Percentiles rank a stretch among this genome's conserved stretches.
phyloP scores from a whole-genome alignment of 2,329 filamentous ascomycete species.

The Hypoxylon sp. region DNA sequence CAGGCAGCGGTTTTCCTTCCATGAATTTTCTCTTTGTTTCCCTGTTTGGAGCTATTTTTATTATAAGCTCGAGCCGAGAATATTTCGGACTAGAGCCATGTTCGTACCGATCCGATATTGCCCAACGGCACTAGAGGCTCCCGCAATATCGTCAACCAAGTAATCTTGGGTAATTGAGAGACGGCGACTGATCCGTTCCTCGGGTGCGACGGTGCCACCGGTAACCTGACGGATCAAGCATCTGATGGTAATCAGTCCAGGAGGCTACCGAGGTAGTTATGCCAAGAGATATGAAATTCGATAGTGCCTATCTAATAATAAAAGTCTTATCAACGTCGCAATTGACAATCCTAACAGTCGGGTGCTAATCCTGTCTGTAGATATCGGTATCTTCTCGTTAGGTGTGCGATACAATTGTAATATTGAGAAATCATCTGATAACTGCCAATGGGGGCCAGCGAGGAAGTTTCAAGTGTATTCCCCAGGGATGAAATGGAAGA shows the following conservation, averaged over 20 bases:
- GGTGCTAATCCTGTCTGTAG: not conserved
- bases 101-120: conserved; percentile 11
- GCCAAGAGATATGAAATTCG: conserved; percentile 35
- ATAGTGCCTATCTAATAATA: conserved; percentile 21
- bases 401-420: not conserved
- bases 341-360: conserved; percentile 8
- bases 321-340: conserved; percentile 19
- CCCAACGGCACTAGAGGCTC: conserved; percentile 1
- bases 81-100: not conserved
- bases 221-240: conserved; percentile 21
- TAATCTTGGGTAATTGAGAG: conserved; percentile 32
- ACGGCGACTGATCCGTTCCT: conserved; percentile 15
- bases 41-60: conserved; percentile 1
- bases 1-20: not conserved
- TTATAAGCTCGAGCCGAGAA: not conserved
- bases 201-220: conserved; percentile 22
- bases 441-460: not conserved
- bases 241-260: conserved; percentile 13
- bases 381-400: conserved; percentile 1
- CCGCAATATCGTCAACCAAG: not conserved
- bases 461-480: conserved; percentile 6
- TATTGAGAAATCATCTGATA: conserved; percentile 17
- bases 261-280: conserved; percentile 11
- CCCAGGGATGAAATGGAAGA: not conserved
- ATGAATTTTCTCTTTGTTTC: not conserved